These are phyloP conservation scores for Calonectria naviculata DNA, from an alignment of 2,329 filamentous ascomycete species.

Conservation along the genomic window DNA sequence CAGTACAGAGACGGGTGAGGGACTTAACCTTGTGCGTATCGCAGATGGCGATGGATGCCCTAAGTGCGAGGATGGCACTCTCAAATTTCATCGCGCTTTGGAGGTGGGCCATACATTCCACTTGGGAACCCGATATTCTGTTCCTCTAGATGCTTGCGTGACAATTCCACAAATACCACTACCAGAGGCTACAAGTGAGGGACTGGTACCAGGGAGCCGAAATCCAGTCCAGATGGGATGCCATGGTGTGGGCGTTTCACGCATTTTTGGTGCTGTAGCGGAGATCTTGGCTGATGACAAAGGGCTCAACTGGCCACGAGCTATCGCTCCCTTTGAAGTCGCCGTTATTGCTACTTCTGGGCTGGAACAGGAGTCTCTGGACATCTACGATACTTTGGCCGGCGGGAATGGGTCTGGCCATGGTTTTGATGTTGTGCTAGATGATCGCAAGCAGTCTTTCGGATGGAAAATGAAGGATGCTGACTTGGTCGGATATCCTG, in stretches of 20 bases:
- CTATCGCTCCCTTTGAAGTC: slow-evolving; percentile 86
- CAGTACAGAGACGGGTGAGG: slow-evolving; percentile 49
- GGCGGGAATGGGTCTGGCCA: slow-evolving; percentile 19
- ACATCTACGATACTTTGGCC: slow-evolving; percentile 73
- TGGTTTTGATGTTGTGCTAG: slow-evolving; percentile 74
- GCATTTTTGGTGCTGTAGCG: slow-evolving; percentile 88
- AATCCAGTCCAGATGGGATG: slow-evolving; percentile 91
- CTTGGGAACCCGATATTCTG: slow-evolving; percentile 88
- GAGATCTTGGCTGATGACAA: slow-evolving; percentile 76
- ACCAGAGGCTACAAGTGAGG: slow-evolving; percentile 21
- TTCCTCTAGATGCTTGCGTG: slow-evolving; percentile 75
- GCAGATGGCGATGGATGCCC: slow-evolving; percentile 78
- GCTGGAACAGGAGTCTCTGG: slow-evolving; percentile 58
- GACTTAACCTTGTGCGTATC: slow-evolving; percentile 73
- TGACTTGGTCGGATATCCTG: slow-evolving; percentile 87
- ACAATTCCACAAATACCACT: slow-evolving; percentile 45
- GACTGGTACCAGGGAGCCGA: slow-evolving; percentile 33
- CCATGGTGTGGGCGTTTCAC: slow-evolving; percentile 92
- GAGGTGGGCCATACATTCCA: slow-evolving; percentile 97
- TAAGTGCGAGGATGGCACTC: slow-evolving; percentile 70
- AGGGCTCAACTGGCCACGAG: slow-evolving; percentile 89
- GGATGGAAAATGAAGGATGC: slow-evolving; percentile 93
- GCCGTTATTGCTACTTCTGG: slow-evolving; percentile 69
- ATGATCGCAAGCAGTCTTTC: slow-evolving; percentile 76
- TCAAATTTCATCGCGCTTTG: slow-evolving; percentile 78